These are phyloP conservation scores for Lachancea kluyveri DNA, from an alignment of 805 yeast genomes.

Conservation along the genomic window DNA sequence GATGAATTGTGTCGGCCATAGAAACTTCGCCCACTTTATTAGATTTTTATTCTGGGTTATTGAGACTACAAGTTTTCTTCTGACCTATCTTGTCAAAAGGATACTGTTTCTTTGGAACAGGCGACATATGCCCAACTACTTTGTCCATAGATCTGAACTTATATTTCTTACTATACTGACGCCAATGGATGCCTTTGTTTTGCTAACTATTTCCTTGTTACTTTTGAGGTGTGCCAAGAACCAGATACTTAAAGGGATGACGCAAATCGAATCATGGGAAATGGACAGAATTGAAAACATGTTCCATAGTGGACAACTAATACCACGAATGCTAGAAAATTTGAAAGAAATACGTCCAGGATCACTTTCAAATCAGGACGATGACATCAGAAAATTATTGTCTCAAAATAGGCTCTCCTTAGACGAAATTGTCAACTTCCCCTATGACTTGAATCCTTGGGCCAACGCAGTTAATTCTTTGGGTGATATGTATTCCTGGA, in stretches of 20 bases:
- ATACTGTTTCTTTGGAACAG: conserved; percentile 40
- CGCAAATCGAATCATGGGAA: conserved; percentile 94
- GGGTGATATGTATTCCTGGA: conserved; percentile 63
- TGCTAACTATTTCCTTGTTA: conserved; percentile 52
- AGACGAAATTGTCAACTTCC: conserved; percentile 66
- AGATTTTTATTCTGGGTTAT: conserved; percentile 68
- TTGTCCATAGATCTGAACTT: conserved; percentile 47
- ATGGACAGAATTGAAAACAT: conserved; percentile 70
- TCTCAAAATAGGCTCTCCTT: conserved; percentile 34
- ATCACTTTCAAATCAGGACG: conserved; percentile 10
- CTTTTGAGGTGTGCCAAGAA: conserved; percentile 55
- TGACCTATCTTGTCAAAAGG: conserved; percentile 37
- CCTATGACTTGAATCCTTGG: conserved; percentile 68
- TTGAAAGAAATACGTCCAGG: conserved; percentile 36
- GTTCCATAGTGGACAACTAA: conserved; percentile 45
- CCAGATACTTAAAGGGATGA: conserved; percentile 56
- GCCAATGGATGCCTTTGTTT: conserved; percentile 53
- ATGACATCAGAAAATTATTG: conserved; percentile 12
- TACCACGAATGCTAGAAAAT: conserved; percentile 40
- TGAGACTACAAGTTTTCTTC: conserved; percentile 42
- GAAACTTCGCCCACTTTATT: conserved; percentile 71
- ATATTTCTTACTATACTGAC: conserved; percentile 47
- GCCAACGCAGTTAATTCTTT: conserved; percentile 45
- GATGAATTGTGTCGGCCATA: conserved; percentile 78
- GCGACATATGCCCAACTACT: conserved; percentile 49